These are phyloP conservation scores for Xerocomus cyaneibrunnescens DNA, from an alignment of 1,284 basidiomycete species.

Conservation along the genomic window DNA sequence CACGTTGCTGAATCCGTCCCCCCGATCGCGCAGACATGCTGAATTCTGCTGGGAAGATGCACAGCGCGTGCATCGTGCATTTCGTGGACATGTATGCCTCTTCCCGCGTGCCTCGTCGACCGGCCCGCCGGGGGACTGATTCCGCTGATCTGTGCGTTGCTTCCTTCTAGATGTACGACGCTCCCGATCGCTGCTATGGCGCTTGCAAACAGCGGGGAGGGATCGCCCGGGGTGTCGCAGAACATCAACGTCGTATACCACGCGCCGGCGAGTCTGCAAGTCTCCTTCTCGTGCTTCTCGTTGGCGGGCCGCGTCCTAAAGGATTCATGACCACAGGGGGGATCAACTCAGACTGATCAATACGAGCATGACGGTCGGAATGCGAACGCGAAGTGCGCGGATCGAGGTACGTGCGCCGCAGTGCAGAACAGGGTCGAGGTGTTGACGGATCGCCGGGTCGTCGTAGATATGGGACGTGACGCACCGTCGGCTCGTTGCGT, in stretches of 20 bases:
- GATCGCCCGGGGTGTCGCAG: conserved; percentile 41
- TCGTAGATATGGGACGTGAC: conserved; percentile 55
- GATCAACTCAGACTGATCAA: conserved; percentile 49
- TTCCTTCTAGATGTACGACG: conserved; percentile 53
- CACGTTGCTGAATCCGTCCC: neutral
- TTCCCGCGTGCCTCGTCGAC: neutral
- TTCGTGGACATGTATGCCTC: conserved; percentile 49
- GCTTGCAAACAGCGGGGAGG: conserved; percentile 24
- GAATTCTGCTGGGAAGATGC: conserved; percentile 44
- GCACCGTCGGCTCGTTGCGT: conserved; percentile 50
- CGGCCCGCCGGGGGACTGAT: too few species aligned
- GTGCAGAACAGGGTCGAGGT: neutral
- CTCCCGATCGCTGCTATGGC: conserved; percentile 40
- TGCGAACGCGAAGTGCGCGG: conserved; percentile 42
- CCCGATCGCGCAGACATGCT: conserved; percentile 40
- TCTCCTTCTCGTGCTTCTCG: conserved; percentile 1
- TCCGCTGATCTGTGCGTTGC: too few species aligned
- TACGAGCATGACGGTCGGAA: conserved; percentile 45
- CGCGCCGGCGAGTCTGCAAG: conserved; percentile 50
- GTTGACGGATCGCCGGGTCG: too few species aligned
- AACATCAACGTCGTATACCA: conserved; percentile 51
- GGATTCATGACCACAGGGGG: too few species aligned
- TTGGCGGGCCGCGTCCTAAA: neutral
- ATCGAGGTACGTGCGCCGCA: conserved; percentile 42
- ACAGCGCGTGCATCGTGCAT: conserved; percentile 53